These are phyloP conservation scores for Kwoniella europaea DNA, from an alignment of 768 basidiomycete species.

Conservation along the genomic window DNA sequence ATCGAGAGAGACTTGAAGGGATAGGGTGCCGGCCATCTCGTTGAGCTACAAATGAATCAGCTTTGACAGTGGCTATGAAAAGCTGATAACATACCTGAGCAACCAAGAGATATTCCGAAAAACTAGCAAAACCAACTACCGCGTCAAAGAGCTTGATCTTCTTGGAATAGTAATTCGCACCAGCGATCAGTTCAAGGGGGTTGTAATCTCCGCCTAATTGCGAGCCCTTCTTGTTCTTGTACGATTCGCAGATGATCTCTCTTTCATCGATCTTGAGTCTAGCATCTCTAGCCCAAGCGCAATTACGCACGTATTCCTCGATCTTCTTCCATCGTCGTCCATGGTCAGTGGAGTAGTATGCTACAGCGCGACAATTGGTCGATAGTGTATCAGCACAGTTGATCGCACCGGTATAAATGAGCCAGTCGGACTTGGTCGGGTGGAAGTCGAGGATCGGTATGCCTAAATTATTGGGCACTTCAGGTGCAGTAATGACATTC, in stretches of 20 bases:
- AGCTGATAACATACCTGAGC: slow-evolving; percentile 72
- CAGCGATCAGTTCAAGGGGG: slow-evolving; percentile 78
- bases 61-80: not conserved
- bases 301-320: slow-evolving; percentile 86
- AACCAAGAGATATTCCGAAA: slow-evolving; percentile 93
- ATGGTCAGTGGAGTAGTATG: slow-evolving; percentile 75
- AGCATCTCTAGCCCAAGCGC: slow-evolving; percentile 86
- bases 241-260: slow-evolving; percentile 92
- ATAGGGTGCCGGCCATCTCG: slow-evolving; percentile 63
- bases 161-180: slow-evolving; percentile 71
- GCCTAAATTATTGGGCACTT: slow-evolving; percentile 77
- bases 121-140: slow-evolving; percentile 87
- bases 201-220: slow-evolving; percentile 70
- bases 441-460: slow-evolving; percentile 84
- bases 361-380: slow-evolving; percentile 72
- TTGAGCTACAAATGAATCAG: slow-evolving; percentile 63
- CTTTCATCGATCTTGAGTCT: slow-evolving; percentile 78
- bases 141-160: slow-evolving; percentile 80
- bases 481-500: slow-evolving; percentile 67
- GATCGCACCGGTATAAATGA: slow-evolving; percentile 85
- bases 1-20: slow-evolving; percentile 90
- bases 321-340: slow-evolving; percentile 76
- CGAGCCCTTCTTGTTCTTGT: slow-evolving; percentile 75
- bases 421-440: slow-evolving; percentile 71
- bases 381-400: slow-evolving; percentile 65